A percentile compares a stretch with the other conserved stretches of the same genome.
Evolutionary conservation across 2,329 filamentous ascomycete species (phyloP).

Genomic region (Fusarium kyushuense): DNA sequence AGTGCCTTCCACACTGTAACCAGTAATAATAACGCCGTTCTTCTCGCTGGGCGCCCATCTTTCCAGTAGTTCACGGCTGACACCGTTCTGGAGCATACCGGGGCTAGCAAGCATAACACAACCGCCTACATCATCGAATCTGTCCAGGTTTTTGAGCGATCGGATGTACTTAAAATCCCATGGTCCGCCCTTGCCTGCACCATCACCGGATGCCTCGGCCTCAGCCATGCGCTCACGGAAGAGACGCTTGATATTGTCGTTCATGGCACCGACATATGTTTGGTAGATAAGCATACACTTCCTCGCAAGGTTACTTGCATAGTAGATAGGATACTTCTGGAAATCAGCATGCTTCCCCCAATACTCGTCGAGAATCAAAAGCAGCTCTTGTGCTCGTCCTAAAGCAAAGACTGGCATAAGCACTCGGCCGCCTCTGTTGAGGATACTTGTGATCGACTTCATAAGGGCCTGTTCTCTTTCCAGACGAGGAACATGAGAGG

Average conservation of each 20-base stretch:
- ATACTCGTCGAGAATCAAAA: conserved; percentile 96
- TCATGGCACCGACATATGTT: conserved; percentile 98
- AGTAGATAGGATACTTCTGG: conserved; percentile 95
- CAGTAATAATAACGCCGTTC: conserved; percentile 98
- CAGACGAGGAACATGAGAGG: conserved; percentile 88
- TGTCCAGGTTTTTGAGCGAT: conserved; percentile 89
- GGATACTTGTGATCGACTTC: conserved; percentile 91
- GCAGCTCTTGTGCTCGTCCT: conserved; percentile 90
- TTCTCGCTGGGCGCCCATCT: conserved; percentile 96
- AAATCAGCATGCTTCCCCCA: conserved; percentile 91
- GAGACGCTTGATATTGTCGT: conserved; percentile 97
- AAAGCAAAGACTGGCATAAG: conserved; percentile 96
- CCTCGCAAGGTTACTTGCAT: conserved; percentile 91
- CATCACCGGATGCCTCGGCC: conserved; percentile 82
- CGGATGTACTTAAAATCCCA: conserved; percentile 98
- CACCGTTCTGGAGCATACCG: conserved; percentile 98
- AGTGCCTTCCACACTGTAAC: conserved; percentile 97
- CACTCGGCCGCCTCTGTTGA: conserved; percentile 92
- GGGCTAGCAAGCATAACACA: conserved; percentile 98
- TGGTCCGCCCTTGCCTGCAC: conserved; percentile 81
- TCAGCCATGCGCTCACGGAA: conserved; percentile 94
- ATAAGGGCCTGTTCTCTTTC: conserved; percentile 94
- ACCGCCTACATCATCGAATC: conserved; percentile 94
- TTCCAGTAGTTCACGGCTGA: conserved; percentile 91
- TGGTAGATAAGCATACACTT: conserved; percentile 99